Evolutionary conservation across 208 protist species (phyloP), one percentile per base, ranked within the genome.

Genomic region (Acanthamoeba culbertsoni): DNA sequence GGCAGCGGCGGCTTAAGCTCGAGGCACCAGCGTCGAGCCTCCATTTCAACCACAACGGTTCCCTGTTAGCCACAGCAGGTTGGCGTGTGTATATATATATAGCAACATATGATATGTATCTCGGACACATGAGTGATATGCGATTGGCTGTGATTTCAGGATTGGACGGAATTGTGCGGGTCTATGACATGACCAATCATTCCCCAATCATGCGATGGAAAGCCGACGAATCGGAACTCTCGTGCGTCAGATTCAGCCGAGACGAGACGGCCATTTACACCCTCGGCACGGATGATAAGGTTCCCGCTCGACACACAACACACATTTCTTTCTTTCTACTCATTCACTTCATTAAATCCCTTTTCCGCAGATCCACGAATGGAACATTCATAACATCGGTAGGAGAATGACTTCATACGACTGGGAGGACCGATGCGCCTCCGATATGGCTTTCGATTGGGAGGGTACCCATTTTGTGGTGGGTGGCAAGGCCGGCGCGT

Each of bases 41-140:
- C 2, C 40, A 71, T 23, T 91, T 91, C 55, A 91, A 91, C 31
- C 84, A 91, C 57, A 91, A 91, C 57, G 84, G 84, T 20, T 73
- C 55, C 18, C 45, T 86, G 23, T 33, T 77, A 18, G 68, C 68
- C 35, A n/a, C 68, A 18, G 68, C 68, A 28, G 68, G 68, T 77
- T n/a, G n/a, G n/a, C n/a, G n/a, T n/a, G n/a, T n/a, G n/a, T n/a
- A n/a, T n/a, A n/a, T n/a, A n/a, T n/a, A 68, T n/a, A 68, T 18
- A 55, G 12, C 8, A 8, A 55, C 48, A 33, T 26, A 68, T 28
- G 14, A 10, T 7, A 37, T 37, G 26, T 7, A 7, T n/a, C 59
- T 6, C 18, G 14, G 8, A 68, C 23, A 68, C 18, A n/a, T 33
- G 7, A 10, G 12, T 26, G 59, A 68, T 68, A 10, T 68, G 14